These are phyloP conservation scores for Plenodomus tracheiphilus DNA, from an alignment of 2,329 filamentous ascomycete genomes.

Conservation along the genomic window DNA sequence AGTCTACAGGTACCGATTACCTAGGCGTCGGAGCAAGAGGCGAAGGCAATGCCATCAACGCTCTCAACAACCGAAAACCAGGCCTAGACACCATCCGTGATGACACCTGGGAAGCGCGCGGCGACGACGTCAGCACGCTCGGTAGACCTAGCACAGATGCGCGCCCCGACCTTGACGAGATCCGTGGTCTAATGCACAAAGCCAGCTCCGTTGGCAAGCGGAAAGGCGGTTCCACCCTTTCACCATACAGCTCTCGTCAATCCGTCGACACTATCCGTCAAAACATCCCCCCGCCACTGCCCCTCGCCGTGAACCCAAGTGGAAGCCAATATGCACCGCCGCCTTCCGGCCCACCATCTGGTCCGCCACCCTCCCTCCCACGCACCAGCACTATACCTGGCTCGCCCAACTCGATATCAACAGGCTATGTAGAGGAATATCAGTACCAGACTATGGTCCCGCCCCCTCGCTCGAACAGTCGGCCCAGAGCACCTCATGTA, in stretches of 20 bases:
- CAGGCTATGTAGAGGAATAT: constrained; percentile 37
- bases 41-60: constrained; percentile 49
- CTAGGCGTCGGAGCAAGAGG: constrained; percentile 25
- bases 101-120: constrained; percentile 49
- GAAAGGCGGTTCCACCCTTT: constrained; percentile 33
- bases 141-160: constrained; percentile 48
- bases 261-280: constrained; percentile 23
- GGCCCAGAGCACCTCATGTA: constrained; percentile 16
- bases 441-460: constrained; percentile 39
- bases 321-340: constrained; percentile 29
- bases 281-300: constrained; percentile 33
- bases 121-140: constrained; percentile 43
- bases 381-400: constrained; percentile 26
- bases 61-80: constrained; percentile 50
- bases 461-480: constrained; percentile 28
- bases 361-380: constrained; percentile 14
- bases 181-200: constrained; percentile 50
- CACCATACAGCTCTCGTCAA: constrained; percentile 20
- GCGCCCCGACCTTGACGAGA: constrained; percentile 51
- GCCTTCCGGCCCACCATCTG: constrained; percentile 9
- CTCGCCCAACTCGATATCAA: constrained; percentile 38
- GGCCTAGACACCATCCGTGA: constrained; percentile 50
- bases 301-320: constrained; percentile 30
- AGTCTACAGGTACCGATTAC: constrained; percentile 40
- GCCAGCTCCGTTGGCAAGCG: constrained; percentile 51